These are phyloP conservation scores for Penicillium sclerotiorum DNA, from an alignment of 2,329 filamentous ascomycete species.

Conservation along the genomic window DNA sequence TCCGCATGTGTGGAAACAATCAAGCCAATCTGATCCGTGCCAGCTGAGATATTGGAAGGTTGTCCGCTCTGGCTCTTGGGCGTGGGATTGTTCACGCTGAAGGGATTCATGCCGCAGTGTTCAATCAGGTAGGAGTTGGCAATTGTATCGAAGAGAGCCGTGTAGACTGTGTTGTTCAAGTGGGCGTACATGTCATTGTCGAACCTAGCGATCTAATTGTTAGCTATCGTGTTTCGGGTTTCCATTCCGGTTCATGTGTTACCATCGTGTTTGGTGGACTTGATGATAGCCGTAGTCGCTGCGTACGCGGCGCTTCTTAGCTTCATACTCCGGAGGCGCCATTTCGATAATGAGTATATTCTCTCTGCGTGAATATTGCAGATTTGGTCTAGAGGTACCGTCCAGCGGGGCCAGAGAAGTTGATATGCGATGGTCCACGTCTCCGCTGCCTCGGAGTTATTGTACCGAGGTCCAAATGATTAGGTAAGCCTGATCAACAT, in stretches of 20 bases:
- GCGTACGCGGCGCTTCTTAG: slow-evolving; percentile 64
- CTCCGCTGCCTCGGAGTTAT: slow-evolving; percentile 15
- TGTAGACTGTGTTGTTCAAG: slow-evolving; percentile 89
- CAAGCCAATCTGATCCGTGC: slow-evolving; percentile 70
- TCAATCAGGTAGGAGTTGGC: slow-evolving; percentile 87
- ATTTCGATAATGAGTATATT: slow-evolving; percentile 11
- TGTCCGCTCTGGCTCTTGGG: slow-evolving; percentile 11
- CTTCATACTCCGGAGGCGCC: slow-evolving; percentile 35
- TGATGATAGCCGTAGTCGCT: slow-evolving; percentile 76
- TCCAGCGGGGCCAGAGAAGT: slow-evolving; percentile 1
- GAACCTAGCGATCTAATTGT: slow-evolving; percentile 53
- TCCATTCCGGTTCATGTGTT: background rate
- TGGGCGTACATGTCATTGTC: slow-evolving; percentile 97
- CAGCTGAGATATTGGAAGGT: slow-evolving; percentile 12
- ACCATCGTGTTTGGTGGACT: slow-evolving; percentile 88
- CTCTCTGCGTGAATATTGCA: background rate
- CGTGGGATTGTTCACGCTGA: slow-evolving; percentile 51
- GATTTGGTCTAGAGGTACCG: background rate
- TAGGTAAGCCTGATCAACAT: slow-evolving; percentile 18
- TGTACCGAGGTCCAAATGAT: slow-evolving; percentile 23
- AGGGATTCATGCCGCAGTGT: slow-evolving; percentile 72
- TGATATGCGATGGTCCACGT: slow-evolving; percentile 5
- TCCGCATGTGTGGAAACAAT: slow-evolving; percentile 85
- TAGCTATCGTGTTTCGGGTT: background rate
- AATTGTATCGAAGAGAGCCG: slow-evolving; percentile 84